Base-by-base conservation (phyloP, 345 rosid genomes). In the Eucalyptus erythrocorys region DNA sequence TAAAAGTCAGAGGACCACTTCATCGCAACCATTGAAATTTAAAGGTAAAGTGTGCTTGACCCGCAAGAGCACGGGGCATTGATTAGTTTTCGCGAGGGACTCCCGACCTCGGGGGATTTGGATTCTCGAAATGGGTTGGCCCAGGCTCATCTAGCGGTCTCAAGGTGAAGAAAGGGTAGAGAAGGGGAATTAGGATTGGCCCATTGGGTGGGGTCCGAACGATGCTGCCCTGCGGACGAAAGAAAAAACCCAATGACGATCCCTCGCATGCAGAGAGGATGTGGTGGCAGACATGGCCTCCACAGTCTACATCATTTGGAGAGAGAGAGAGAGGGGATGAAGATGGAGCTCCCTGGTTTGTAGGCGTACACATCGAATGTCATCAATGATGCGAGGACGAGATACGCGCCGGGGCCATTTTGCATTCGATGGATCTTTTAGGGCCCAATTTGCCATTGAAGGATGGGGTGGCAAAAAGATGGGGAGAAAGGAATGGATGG, bases 101-200 rank as follows among this genome's bases (percentile, higher is more conserved):
- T 10, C 45, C 26, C 4, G 81, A 71, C 82, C 7, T 37, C 45
- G 26, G 27, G 10, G 26, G 82, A 37, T 19, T 71, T 71, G 82
- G 82, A 37, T 21, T 19, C 7, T 71, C 45, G 45, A 71, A 32
- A 68, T 32, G 80, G 80, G 42, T 68, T 17, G 42, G 80, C 42
- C 80, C 80, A 68, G 82, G 47, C 82, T 8, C 82, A 6, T 76
- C 82, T 14, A 22, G 13, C 82, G 27, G 82, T 37, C 82, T 19
- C 3, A 10, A 19, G 10, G 40, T 34, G 43, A 19, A 17, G 26
- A 16, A 37, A 11, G 27, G 27, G 26, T 37, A 3, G 8, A 17
- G 45, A 9, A 37, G 81, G 11, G 45, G 81, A 19, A 5, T 0
- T 0, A 19, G 11, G 42, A 10, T 5, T n/a, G n/a, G n/a, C n/a